Evolutionary conservation across 148 eudicot genomes (phyloP), one percentile per base, ranked within the genome.

Genomic region (Fagopyrum homotropicum): DNA sequence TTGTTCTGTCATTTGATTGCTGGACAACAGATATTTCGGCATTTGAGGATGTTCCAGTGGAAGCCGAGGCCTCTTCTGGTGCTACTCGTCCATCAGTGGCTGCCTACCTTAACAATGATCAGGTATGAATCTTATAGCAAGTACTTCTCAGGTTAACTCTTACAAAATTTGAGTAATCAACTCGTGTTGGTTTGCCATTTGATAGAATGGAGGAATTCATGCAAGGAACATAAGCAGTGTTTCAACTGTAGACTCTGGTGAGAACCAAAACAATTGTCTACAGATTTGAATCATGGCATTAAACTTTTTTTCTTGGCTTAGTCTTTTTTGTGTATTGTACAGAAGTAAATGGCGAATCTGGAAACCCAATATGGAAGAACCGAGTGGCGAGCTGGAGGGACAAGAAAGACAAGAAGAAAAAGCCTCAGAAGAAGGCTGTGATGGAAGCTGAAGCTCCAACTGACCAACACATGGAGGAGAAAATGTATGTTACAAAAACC

Each of bases 331-430:
- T 47, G 43, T 72, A 61, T 80, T 49, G 0, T 80, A 73, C 82
- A 96, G 99, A 96, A 72, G 60, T 80, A 12, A 77, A 75, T 71
- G 86, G 83, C 75, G 99, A 96, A 79, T 77, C 90, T 73, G 99
- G 99, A 79, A 89, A 87, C 45, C 87, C 96, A 4, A 89, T 96
- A 80, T 96, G 99, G 99, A 96, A 96, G 82, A 88, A 89, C 74
- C 83, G 99, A 72, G 97, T 96, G 75, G 91, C 87, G 35, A 91
- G 99, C 79, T 96, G 99, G 99, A 92, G 89, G 81, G 99, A 96
- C 7, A 92, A 85, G 81, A 90, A 87, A 74, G 88, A 84, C 74
- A 89, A 92, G 87, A 95, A 90, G 88, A 90, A 92, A 69, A 85
- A 79, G 76, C 72, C 75, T 7, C 73, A 81, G 17, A 80, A 63